Evolutionary conservation across 2,329 filamentous ascomycete species (phyloP), one percentile per base, ranked within the genome.

Genomic region (Purpureocillium takamizusanense): DNA sequence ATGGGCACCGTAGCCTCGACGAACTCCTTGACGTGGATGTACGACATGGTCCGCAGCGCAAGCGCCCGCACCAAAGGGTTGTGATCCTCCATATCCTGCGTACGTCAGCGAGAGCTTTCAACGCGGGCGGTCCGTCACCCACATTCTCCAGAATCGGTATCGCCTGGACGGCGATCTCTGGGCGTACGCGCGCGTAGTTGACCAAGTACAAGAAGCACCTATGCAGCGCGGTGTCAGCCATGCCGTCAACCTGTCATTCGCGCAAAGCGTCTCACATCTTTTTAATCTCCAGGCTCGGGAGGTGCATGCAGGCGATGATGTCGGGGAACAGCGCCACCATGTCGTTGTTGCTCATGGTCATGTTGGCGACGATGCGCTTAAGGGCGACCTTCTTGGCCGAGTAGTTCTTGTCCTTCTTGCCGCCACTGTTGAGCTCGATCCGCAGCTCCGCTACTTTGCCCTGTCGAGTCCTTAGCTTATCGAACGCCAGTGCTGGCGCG

Each of bases 311-410:
- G 46, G 73, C 81, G 51, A 98, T 86, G 43, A 98, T 84, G 58
- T 98, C 92, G 14, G 90, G 88, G 52, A 98, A 98, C 37, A 98
- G 71, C 30, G 87, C 88, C 39, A 97, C 84, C 92, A 98, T 98
- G 63, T 98, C 92, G 57, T 97, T 98, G 67, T 98, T 98, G 76
- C 90, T 97, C 92, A 98, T 98, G 48, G 92, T 98, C 92, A 98
- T 98, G 61, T 98, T 98, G 60, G 92, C 92, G 52, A 98, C 92
- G 51, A 98, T 97, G 74, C 95, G 95, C 76, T 98, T 98, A 46
- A 98, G 74, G 10, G 92, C 89, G 57, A 95, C 94, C 76, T 97
- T 97, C 74, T 97, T 98, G 49, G 80, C 79, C 33, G 83, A 76
- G 65, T 87, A 83, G 66, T 94, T 95, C 76, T 95, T 97, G 69